Conservation (phyloP, 257 asterid genomes). For the Euphrasia confusa region DNA sequence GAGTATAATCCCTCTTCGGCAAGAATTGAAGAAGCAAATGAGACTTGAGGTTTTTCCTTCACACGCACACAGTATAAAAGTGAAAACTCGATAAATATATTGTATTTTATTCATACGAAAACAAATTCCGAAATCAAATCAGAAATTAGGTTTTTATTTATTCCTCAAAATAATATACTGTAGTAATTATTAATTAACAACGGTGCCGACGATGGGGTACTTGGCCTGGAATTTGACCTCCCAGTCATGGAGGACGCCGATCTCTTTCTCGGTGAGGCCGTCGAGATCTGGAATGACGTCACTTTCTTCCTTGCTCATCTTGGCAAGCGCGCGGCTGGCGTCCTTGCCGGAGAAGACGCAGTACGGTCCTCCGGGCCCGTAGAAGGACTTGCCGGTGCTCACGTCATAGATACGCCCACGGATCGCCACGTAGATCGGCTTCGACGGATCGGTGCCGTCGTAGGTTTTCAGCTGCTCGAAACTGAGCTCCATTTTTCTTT, state of each 20-base stretch:
- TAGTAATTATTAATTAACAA: conserved; percentile 18
- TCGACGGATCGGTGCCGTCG: conserved; percentile 82
- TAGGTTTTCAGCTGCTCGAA: conserved; percentile 54
- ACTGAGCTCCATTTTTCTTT: conserved; percentile 57
- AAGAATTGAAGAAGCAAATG: too few relatives aligned
- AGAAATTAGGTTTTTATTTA: too few relatives aligned
- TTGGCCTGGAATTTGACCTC: conserved; percentile 92
- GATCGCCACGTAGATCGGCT: conserved; percentile 86
- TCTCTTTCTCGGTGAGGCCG: conserved; percentile 86
- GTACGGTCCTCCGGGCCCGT: conserved; percentile 89
- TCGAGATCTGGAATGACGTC: conserved; percentile 59
- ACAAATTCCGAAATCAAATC: too few relatives aligned
- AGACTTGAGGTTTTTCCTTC: neutral
- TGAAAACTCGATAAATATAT: neutral
- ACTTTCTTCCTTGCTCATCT: conserved; percentile 84
- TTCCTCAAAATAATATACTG: neutral
- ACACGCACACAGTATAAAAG: neutral
- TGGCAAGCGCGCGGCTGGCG: conserved; percentile 93
- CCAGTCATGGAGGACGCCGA: conserved; percentile 84
- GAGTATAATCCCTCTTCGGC: too few relatives aligned
- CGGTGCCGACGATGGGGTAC: conserved; percentile 75
- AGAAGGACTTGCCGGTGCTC: conserved; percentile 72
- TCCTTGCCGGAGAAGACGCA: conserved; percentile 89
- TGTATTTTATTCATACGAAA: neutral
- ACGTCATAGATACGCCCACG: conserved; percentile 77